A percentile compares a stretch with the other conserved stretches of the same genome.
Evolutionary conservation across 1,284 basidiomycete genomes (phyloP).

Genomic region (Cystobasidium pallidum): DNA sequence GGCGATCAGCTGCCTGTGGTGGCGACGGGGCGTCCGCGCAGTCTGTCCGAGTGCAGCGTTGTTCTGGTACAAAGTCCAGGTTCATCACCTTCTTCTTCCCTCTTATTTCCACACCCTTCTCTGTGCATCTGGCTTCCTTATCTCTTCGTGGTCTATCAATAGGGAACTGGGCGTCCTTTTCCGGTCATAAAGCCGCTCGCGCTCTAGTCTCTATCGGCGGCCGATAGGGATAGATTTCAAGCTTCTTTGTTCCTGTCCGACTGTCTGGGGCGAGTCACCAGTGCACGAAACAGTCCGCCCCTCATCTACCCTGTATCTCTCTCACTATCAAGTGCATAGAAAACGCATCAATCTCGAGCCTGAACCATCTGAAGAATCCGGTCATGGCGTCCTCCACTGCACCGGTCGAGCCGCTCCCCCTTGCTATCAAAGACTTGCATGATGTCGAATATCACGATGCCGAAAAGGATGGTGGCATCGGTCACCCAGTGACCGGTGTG

Average conservation of each 20-base stretch:
- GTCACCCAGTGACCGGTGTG: slow-evolving; percentile 11
- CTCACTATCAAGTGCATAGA: too few relatives aligned
- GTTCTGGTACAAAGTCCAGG: too few relatives aligned
- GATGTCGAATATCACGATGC: slow-evolving; percentile 2
- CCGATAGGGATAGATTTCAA: background rate
- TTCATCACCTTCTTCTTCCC: background rate
- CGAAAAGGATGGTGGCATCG: slow-evolving; percentile 10
- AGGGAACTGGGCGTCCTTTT: background rate
- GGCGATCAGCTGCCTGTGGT: too few relatives aligned
- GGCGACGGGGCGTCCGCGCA: too few relatives aligned
- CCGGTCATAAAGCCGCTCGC: slow-evolving; percentile 5
- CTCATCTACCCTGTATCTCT: too few relatives aligned
- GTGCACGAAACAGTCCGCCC: too few relatives aligned
- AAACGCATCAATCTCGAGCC: background rate
- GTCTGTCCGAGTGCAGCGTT: too few relatives aligned
- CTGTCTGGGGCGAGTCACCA: background rate
- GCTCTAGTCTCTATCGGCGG: background rate
- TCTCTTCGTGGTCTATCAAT: background rate
- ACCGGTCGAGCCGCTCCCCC: slow-evolving; percentile 28
- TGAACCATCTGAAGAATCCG: background rate
- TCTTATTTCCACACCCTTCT: background rate
- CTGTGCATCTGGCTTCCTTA: background rate
- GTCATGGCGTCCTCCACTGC: slow-evolving; percentile 32
- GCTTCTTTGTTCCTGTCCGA: background rate
- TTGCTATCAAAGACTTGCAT: slow-evolving; percentile 3